A percentile compares a stretch with the other conserved stretches of the same genome.
Evolutionary conservation across 495 filamentous ascomycete genomes (phyloP).

Genomic region (Podospora didyma): DNA sequence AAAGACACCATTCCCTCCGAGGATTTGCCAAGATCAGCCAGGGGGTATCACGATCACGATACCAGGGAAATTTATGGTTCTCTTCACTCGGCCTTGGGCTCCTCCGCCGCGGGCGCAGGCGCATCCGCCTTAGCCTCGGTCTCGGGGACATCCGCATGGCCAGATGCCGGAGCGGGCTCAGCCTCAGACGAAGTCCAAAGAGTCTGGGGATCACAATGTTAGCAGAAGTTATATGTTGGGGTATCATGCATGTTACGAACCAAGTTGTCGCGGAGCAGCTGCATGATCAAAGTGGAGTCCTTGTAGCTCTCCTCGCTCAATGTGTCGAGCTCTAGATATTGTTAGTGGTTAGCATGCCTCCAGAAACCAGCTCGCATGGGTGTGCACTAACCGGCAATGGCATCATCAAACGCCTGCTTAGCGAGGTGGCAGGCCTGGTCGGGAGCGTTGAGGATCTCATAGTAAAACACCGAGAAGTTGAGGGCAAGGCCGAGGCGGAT

Average conservation of each 20-base stretch:
- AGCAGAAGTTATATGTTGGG: neutral
- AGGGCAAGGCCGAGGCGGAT: conserved; percentile 97
- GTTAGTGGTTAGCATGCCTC: conserved; percentile 17
- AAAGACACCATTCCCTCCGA: conserved; percentile 48
- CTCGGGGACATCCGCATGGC: conserved; percentile 56
- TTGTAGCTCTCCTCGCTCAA: conserved; percentile 99
- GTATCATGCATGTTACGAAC: conserved; percentile 51
- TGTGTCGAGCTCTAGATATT: conserved; percentile 82
- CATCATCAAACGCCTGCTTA: conserved; percentile 99
- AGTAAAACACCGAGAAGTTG: conserved; percentile 99
- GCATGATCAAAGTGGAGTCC: conserved; percentile 99
- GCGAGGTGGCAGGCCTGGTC: conserved; percentile 98
- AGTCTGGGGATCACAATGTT: conserved; percentile 56
- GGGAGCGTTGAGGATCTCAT: conserved; percentile 98
- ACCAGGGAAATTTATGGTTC: conserved; percentile 27
- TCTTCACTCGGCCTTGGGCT: conserved; percentile 50
- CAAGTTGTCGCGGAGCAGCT: conserved; percentile 96
- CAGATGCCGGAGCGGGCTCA: conserved; percentile 66
- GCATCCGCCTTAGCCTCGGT: conserved; percentile 41
- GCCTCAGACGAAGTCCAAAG: conserved; percentile 99
- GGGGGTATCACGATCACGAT: conserved; percentile 30
- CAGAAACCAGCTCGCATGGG: neutral
- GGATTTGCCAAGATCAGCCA: conserved; percentile 37
- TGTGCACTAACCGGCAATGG: conserved; percentile 77
- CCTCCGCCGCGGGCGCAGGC: conserved; percentile 34